Conservation (phyloP, 257 asterid genomes). For the Petrea volubilis region DNA sequence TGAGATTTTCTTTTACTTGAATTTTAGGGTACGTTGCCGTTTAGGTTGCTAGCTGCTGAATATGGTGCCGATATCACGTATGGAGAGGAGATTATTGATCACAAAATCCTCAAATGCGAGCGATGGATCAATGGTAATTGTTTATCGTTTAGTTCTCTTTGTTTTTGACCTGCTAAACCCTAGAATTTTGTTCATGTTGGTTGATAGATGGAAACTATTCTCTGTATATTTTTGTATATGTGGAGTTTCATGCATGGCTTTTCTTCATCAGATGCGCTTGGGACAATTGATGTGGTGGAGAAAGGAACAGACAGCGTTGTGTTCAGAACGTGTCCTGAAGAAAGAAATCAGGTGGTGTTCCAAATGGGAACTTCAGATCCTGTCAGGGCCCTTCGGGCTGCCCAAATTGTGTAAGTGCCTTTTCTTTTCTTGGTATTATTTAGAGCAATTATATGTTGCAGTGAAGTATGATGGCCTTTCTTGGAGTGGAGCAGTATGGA, state of each 20-base stretch:
- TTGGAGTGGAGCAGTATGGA: not conserved
- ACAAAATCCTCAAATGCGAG: slow-evolving; percentile 84
- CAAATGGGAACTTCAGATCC: slow-evolving; percentile 98
- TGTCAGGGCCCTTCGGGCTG: slow-evolving; percentile 85
- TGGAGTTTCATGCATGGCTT: slow-evolving; percentile 16
- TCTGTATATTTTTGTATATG: not conserved
- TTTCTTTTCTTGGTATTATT: slow-evolving; percentile 6
- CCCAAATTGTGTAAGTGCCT: slow-evolving; percentile 67
- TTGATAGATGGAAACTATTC: not conserved
- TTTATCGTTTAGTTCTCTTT: not conserved
- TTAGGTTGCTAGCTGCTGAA: slow-evolving; percentile 83
- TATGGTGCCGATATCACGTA: slow-evolving; percentile 89
- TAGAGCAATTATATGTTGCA: not conserved
- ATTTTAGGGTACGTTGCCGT: slow-evolving; percentile 80
- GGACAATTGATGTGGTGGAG: slow-evolving; percentile 82
- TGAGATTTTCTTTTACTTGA: not conserved
- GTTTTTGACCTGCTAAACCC: not conserved
- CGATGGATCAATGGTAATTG: slow-evolving; percentile 66
- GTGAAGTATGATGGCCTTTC: not conserved
- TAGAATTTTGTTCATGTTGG: not conserved
- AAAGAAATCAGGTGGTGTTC: slow-evolving; percentile 69
- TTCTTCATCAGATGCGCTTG: slow-evolving; percentile 59
- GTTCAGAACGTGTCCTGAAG: slow-evolving; percentile 85
- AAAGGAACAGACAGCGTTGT: slow-evolving; percentile 71
- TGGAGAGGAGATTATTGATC: slow-evolving; percentile 96